Evolutionary conservation across 108 stramenopile genomes (phyloP), one percentile per base, ranked within the genome.

Genomic region (Cyclotella choctawhatcheeana): DNA sequence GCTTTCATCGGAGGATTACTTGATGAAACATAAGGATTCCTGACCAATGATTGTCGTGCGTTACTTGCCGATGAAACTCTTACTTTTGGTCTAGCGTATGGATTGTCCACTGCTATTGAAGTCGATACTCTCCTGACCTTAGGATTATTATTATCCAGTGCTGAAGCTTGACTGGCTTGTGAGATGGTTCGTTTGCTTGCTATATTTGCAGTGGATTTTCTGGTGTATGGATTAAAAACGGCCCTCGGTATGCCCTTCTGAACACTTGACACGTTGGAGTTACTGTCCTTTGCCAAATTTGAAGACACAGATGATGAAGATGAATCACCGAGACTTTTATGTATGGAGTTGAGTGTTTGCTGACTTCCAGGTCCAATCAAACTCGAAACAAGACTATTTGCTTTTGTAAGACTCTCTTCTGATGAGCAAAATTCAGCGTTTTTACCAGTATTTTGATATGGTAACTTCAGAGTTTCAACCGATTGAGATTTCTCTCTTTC

Each of bases 31-130:
- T 66, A 71, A 33, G 77, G 62, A 67, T 67, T 67, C 29, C 54
- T 44, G n/a, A 67, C 58, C 31, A 35, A 8, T 31, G 25, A 7
- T 40, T 59, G 34, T 13, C 48, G 43, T 27, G 32, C 37, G 50
- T 62, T 60, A 13, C 18, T 24, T 6, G 59, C 30, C 5, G 63
- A 55, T 26, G 29, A 2, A 0, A 51, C n/a, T n/a, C n/a, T 72
- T 53, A 69, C 47, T 61, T 64, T 78, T 16, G 56, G 17, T 53
- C 71, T 78, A 27, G 63, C 44, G 44, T 79, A 79, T 24, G 77
- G 77, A 66, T 79, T 79, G 69, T 37, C 64, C 24, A 71, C 52
- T 60, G 34, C 67, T 17, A 44, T 43, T 2, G 1, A 14, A 8
- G 65, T 25, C 20, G 44, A 27, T 35, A 69, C 50, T 33, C 51